Base-by-base conservation (phyloP, 2,329 filamentous ascomycete genomes). In the Cytospora mali region DNA sequence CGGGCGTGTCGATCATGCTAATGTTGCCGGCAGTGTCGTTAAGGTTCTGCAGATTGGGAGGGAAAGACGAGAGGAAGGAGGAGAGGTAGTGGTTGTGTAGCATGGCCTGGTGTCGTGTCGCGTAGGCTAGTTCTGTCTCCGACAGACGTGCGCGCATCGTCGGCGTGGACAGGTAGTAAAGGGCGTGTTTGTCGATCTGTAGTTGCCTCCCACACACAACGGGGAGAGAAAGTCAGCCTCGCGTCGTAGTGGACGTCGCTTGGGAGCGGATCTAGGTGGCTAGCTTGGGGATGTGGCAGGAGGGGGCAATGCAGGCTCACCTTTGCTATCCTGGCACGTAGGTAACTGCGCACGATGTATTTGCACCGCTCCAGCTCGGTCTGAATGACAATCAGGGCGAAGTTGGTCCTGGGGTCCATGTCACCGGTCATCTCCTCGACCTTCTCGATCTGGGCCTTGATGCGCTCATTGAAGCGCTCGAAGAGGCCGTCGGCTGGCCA, bases 351-450 rank as follows among this genome's bases (percentile, higher is more conserved):
- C 21, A 98, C 85, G 25, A 99, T 82, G 72, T 93, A 99, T 78
- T 97, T 97, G 77, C 91, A 96, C 52, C 95, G 84, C 75, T 97
- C 93, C 60, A 99, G 85, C 78, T 99, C 95, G 7, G 96, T 98
- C 80, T 99, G 95, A 60, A 97, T 88, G 66, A 99, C 90, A 55
- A 97, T 97, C 71, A 98, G 88, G 65, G 88, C 87, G 75, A 99
- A 97, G 74, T 97, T 98, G 67, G 91, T 89, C 75, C 91, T 93
- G 53, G 93, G 90, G 71, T 96, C 93, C 86, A 93, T 90, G 72
- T 91, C 88, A 66, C 90, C 90, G 14, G 90, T 94, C 82, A 93
- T 85, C 62, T 76, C 75, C 67, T 76, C 75, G 56, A 76, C 73
- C 56, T 69, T 74, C 65, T 76, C 75, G 66, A 76, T 76, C 66